These are phyloP conservation scores for Rhododendron ovatum DNA, from an alignment of 148 eudicot genomes.

Conservation along the genomic window DNA sequence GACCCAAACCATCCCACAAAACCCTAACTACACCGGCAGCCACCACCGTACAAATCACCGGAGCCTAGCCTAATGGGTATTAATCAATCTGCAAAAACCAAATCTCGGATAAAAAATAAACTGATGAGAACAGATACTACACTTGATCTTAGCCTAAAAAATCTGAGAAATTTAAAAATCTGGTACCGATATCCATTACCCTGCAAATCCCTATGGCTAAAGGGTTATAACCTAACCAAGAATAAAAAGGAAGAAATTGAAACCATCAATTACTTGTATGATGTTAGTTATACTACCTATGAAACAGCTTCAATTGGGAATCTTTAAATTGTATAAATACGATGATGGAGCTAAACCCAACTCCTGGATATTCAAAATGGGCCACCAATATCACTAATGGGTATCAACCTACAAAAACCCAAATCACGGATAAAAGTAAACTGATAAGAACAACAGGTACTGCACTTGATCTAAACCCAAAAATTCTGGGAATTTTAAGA, in stretches of 20 bases:
- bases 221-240: background rate
- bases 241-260: background rate
- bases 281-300: background rate
- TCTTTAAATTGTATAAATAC: background rate
- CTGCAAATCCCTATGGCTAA: background rate
- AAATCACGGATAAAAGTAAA: no score
- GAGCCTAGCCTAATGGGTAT: background rate
- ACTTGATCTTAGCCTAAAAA: background rate
- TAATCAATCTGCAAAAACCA: background rate
- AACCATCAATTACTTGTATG: no score
- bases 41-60: no score
- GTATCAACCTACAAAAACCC: background rate
- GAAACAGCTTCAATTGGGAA: background rate
- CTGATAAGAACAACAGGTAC: no score
- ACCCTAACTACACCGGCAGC: no score
- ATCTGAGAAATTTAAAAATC: background rate
- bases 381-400: background rate
- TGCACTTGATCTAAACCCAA: no score
- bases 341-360: background rate
- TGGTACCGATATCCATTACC: background rate
- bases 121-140: background rate
- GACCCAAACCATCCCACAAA: no score
- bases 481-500: background rate
- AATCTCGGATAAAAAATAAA: background rate
- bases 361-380: background rate